Evolutionary conservation across 139 green algal genomes (phyloP), one percentile per base, ranked within the genome.

Genomic region (Coccomyxa sp.): DNA sequence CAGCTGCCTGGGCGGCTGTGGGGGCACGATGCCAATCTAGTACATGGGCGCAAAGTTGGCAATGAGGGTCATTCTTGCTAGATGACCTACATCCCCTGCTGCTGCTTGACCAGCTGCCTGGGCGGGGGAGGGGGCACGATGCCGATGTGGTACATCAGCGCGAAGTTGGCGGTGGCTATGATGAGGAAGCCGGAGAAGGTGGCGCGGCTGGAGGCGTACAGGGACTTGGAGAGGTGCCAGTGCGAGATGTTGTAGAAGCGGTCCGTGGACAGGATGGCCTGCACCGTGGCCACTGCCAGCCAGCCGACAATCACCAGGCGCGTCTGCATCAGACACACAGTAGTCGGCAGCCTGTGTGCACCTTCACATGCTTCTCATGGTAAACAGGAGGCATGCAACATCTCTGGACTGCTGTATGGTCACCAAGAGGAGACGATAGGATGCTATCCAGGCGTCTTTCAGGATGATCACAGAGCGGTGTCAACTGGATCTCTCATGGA

Each of bases 231-330:
- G 31, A 34, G 40, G 39, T 64, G 33, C 31, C 75, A 74, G 68
- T 81, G 69, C 16, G 64, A 68, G 39, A 81, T 39, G 68, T 81
- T 76, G 77, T 81, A 76, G 31, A 81, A 58, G 31, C 33, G 12
- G 68, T 81, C 64, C 33, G 77, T 41, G 33, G 12, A 41, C 8
- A 71, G 34, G 77, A 76, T 81, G 40, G 22, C 24, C 31, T 76
- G 68, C 9, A 71, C 77, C 0, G 55, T 58, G n/a, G 37, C 55
- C 10, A 81, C 68, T 18, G 77, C 68, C 34, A 81, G 55, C 39
- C 70, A 81, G 14, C 77, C 77, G 10, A 75, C 68, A n/a, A 81
- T 22, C 68, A 75, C 55, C 40, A 39, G 41, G 40, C 77, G 77
- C 10, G 77, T 75, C 77, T 81, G 69, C 9, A 33, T 58, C n/a